Percentiles rank a stretch among this genome's conserved stretches.
These are phyloP conservation scores for Mariannaea sp. DNA, from an alignment of 2,329 filamentous ascomycete genomes.

Conservation along the genomic window DNA sequence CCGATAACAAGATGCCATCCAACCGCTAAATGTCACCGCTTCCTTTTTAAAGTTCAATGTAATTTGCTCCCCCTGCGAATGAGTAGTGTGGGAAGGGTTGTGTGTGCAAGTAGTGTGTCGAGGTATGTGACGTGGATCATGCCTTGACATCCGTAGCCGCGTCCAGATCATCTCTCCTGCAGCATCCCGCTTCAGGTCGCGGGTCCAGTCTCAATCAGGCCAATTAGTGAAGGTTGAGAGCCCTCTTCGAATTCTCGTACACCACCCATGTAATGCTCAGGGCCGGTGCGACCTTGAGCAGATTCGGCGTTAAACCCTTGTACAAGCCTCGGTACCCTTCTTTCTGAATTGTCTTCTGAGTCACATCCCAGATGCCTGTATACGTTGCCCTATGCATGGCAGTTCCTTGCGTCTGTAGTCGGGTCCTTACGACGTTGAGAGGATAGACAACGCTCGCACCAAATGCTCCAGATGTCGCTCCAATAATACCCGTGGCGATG, in stretches of 20 bases:
- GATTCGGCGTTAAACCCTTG: constrained; percentile 92
- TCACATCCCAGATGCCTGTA: constrained; percentile 87
- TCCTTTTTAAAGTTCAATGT: constrained; percentile 32
- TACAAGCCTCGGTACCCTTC: constrained; percentile 89
- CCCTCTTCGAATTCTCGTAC: constrained; percentile 85
- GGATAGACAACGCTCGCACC: constrained; percentile 95
- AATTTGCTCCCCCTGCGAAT: constrained; percentile 5
- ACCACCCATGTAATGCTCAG: constrained; percentile 95
- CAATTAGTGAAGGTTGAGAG: constrained; percentile 58
- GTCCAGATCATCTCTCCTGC: background rate
- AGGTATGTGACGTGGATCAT: constrained; percentile 19
- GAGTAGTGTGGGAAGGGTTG: background rate
- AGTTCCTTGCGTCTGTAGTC: constrained; percentile 93
- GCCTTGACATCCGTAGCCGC: constrained; percentile 6
- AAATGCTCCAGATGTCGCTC: constrained; percentile 87
- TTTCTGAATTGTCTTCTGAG: constrained; percentile 76
- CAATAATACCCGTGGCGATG: constrained; percentile 84
- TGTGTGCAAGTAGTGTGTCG: background rate
- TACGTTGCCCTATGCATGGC: constrained; percentile 90
- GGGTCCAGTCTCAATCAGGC: background rate
- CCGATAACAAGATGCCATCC: constrained; percentile 35
- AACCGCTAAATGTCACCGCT: constrained; percentile 35
- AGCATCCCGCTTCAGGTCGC: constrained; percentile 11
- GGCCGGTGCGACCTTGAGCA: constrained; percentile 94
- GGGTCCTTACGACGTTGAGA: constrained; percentile 87